Percentiles rank a stretch among this genome's conserved stretches.
phyloP scores from a whole-genome alignment of 2,329 filamentous ascomycete genomes.

The Acarospora socialis region DNA sequence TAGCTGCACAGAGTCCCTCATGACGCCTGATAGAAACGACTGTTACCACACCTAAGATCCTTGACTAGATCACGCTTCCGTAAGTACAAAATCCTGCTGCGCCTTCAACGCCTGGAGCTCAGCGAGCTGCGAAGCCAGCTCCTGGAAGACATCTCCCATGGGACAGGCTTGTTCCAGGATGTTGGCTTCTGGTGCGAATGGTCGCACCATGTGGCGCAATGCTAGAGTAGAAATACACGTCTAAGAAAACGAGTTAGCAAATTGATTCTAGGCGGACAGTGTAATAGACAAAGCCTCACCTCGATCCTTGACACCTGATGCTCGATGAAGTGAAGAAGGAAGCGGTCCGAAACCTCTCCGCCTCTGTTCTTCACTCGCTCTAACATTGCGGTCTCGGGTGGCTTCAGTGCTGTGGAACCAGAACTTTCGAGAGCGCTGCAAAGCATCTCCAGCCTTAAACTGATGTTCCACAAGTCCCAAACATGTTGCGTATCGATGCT shows the following conservation, averaged over 20 bases:
- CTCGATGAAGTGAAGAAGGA: conserved; percentile 79
- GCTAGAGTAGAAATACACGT: conserved; percentile 67
- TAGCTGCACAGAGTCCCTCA: too few species aligned
- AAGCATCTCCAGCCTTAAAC: conserved; percentile 79
- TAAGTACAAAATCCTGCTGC: conserved; percentile 30
- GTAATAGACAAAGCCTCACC: conserved; percentile 39
- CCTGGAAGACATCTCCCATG: conserved; percentile 56
- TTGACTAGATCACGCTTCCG: conserved; percentile 4
- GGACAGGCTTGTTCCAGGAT: conserved; percentile 63
- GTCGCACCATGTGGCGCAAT: conserved; percentile 64
- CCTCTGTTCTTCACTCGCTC: conserved; percentile 58
- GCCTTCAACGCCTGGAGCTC: conserved; percentile 50
- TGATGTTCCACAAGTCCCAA: conserved; percentile 82
- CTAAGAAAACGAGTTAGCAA: conserved; percentile 31
- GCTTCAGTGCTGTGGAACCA: conserved; percentile 48
- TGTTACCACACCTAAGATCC: too few species aligned
- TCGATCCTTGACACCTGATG: conserved; percentile 94
- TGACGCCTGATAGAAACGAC: too few species aligned
- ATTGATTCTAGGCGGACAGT: conserved; percentile 6
- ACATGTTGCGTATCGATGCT: conserved; percentile 69
- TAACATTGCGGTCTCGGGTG: conserved; percentile 70
- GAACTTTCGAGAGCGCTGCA: conserved; percentile 74
- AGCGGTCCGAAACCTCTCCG: conserved; percentile 76
- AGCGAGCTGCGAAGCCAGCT: conserved; percentile 45
- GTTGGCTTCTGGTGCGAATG: conserved; percentile 45